Base-by-base conservation (phyloP, 805 yeast species). In the Lachancea nothofagi region DNA sequence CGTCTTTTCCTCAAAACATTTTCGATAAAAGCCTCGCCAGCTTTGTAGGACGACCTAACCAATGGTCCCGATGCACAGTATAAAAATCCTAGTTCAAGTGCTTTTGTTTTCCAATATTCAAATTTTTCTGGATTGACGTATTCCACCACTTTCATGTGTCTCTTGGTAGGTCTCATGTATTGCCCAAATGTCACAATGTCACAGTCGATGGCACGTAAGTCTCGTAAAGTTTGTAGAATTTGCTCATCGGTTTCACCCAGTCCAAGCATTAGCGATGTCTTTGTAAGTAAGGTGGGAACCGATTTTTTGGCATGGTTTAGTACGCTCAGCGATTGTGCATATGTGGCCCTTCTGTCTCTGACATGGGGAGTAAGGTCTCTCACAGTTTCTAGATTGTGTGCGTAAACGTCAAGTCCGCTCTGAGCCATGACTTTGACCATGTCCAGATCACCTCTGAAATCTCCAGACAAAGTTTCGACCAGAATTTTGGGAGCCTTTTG, bases 131-230 rank as follows among this genome's bases (percentile, higher is more conserved):
- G 99, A 19, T 78, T 83, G 14, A 93, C 77, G 55, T 93, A 93
- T 51, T 90, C 97, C 8, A 86, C 96, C 30, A 93, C 99, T 67
- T 89, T 89, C 94, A 93, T 88, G 63, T 93, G 99, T 57, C 98
- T 80, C 65, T 85, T 93, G 2, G 99, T 93, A 32, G 99, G 99
- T 61, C 98, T 76, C 97, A 93, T 93, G 64, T 93, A 93, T 66
- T 93, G 99, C 26, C 99, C 99, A 65, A 93, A 93, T 0, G 99
- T 93, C 13, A 93, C 96, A 36, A 93, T 95, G 57, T 93, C 97
- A 61, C 95, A 93, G 7, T 73, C 67, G 31, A 81, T 74, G 14
- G 66, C 77, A 47, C 97, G 75, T 50, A 94, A 69, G 59, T 86
- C 95, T 46, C 63, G 70, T 54, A 93, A 61, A 0, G 97, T 80